Evolutionary conservation across 2,329 filamentous ascomycete genomes (phyloP), one percentile per base, ranked within the genome.

Genomic region (Seiridium unicorne): DNA sequence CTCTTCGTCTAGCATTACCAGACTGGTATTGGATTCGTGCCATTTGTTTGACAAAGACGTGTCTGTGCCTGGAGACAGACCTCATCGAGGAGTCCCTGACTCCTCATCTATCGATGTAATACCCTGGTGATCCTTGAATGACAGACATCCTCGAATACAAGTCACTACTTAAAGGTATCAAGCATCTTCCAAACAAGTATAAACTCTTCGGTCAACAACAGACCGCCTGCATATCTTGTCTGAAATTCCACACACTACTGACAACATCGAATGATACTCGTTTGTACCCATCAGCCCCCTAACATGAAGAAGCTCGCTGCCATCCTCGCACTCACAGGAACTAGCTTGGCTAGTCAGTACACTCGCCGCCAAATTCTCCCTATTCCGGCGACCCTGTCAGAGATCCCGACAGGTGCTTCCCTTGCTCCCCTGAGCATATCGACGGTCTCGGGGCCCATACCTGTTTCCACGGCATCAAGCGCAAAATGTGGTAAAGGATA

Each of bases 401-500:
- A n/a, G n/a, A 13, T 51, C 56, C 18, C 48, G 26, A 40, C 60
- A n/a, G 18, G 62, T 11, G 31, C 51, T 31, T 34, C 34, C n/a
- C 36, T 55, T 11, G 34, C 44, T 18, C 46, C 57, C 8, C 51
- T 49, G 4, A 56, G 65, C 3, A 32, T 42, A 1, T 46, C 44
- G n/a, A 49, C 46, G 34, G 36, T 26, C 31, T 35, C 53, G 44
- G 58, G 60, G n/a, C 18, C 64, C 31, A 38, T 46, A 32, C 61
- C 40, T 7, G 7, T 54, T 5, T 59, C 40, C 5, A 61, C 61
- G 13, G 10, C 51, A n/a, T 54, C 42, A 11, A 65, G 63, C 1
- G 51, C 69, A 4, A 69, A 68, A 40, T 73, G 71, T n/a, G 70
- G 69, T 10, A 71, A 72, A 51, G 71, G 70, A 4, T 73, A 69